Base-by-base conservation (phyloP, 768 basidiomycete genomes). In the Coprinopsis cinerea region DNA sequence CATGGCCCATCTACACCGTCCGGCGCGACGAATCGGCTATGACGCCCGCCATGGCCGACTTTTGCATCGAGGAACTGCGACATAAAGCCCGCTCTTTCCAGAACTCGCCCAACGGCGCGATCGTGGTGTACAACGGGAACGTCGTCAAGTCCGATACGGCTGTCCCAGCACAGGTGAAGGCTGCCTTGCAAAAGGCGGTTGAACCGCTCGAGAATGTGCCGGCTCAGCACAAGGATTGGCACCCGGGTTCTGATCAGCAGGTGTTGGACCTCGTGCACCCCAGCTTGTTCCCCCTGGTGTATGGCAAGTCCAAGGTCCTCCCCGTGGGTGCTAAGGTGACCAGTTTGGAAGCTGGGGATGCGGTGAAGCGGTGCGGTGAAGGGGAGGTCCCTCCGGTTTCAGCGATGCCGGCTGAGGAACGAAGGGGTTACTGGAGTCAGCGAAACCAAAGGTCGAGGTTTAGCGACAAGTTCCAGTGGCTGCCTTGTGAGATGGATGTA, bases 251-350 rank as follows among this genome's bases (percentile, higher is more conserved):
- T 1, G 57, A 74, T 48, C 55, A 61, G 4, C 67, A 64, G 35
- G 74, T 74, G 0, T 65, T 74, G 13, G 71, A 74, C 48, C 63
- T 74, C 30, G 67, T 73, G 0, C 72, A 75, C 42, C 73, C 73
- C 39, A 66, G 72, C 6, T 63, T 74, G 1, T 74, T 63, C 56
- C 63, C 61, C 20, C 36, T 73, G 0, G 57, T 65, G 9, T 70
- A 72, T 47, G 65, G 60, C 9, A 37, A 15, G 24, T 37, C 27
- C 22, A 48, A 40, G 26, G 28, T 50, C 18, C 32, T 44, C 2
- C 23, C 14, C 15, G 28, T 44, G 3, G 49, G 42, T 13, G 39
- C 24, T 18, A 42, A 44, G 34, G 40, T 44, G n/a, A 36, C 48
- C 17, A 45, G 39, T 14, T 44, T 61, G 2, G 52, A 57, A 2